Conservation (phyloP, 208 protist species). For the Trypanosoma caninum region DNA sequence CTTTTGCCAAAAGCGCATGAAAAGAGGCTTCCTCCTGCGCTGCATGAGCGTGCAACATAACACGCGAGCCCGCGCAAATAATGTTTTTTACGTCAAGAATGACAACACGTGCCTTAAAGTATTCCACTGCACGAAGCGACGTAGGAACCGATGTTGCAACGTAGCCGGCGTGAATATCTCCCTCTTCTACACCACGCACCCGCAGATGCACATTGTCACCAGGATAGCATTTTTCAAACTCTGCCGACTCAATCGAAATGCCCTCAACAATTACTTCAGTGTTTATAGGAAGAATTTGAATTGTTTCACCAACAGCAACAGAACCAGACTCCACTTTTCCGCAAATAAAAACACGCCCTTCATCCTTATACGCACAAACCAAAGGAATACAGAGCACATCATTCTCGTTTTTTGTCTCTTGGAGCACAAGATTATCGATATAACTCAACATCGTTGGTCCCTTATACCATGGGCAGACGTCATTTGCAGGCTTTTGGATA, state of each 20-base stretch:
- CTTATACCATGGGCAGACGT: constrained; percentile 89
- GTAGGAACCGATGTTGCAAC: constrained; percentile 87
- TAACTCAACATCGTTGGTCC: constrained; percentile 91
- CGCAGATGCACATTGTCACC: constrained; percentile 93
- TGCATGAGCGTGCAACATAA: constrained; percentile 95
- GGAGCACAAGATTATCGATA: constrained; percentile 85
- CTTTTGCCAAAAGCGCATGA: constrained; percentile 85
- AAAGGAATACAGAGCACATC: constrained; percentile 93
- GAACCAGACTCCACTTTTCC: constrained; percentile 95
- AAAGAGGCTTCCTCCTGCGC: constrained; percentile 92
- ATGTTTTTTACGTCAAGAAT: constrained; percentile 95
- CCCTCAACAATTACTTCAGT: constrained; percentile 76
- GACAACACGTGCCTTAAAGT: constrained; percentile 94
- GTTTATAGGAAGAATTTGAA: constrained; percentile 83
- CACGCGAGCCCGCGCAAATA: constrained; percentile 91
- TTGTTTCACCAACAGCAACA: constrained; percentile 84
- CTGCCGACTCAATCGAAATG: constrained; percentile 87
- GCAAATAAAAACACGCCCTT: constrained; percentile 91
- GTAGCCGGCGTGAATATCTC: constrained; percentile 81
- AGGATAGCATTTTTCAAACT: constrained; percentile 86
- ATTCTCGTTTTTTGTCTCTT: constrained; percentile 75
- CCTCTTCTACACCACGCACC: constrained; percentile 88
- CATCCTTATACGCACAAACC: constrained; percentile 95
- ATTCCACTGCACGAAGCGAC: constrained; percentile 80
- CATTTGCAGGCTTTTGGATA: constrained; percentile 61